Evolutionary conservation across 352 stramenopile species (phyloP).

Genomic region (Phytophthora ramorum): DNA sequence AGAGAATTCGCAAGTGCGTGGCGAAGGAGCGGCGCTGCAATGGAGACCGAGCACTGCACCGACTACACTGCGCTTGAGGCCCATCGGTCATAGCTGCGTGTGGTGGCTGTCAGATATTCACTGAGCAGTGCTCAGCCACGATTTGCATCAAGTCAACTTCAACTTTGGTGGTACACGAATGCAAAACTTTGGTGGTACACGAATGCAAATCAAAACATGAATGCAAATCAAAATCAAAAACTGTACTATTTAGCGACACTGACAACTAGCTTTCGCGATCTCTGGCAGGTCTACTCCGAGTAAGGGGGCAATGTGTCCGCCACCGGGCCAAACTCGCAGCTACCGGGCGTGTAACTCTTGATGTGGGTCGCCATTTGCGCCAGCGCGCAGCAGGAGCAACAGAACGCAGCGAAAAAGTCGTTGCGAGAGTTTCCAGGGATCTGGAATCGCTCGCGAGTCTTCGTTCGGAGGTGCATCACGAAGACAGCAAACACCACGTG

Average conservation of each 20-base stretch:
- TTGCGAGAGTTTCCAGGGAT: conserved; percentile 42
- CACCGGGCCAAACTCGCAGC: conserved; percentile 41
- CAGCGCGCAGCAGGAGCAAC: conserved; percentile 52
- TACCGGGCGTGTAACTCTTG: conserved; percentile 59
- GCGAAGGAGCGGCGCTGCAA: too few species aligned
- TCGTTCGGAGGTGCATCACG: conserved; percentile 34
- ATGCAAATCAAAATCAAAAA: conserved; percentile 2
- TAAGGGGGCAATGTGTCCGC: conserved; percentile 45
- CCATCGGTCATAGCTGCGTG: conserved; percentile 14
- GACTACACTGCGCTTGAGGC: not conserved
- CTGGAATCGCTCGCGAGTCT: conserved; percentile 45
- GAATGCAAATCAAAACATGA: not conserved
- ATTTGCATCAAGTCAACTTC: conserved; percentile 9
- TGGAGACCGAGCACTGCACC: conserved; percentile 12
- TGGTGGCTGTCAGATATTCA: conserved; percentile 29
- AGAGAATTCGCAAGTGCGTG: not conserved
- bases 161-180: conserved; percentile 6
- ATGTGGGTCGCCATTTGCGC: conserved; percentile 65
- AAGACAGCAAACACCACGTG: conserved; percentile 27
- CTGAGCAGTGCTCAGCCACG: conserved; percentile 17
- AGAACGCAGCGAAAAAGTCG: conserved; percentile 44
- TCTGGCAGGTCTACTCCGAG: conserved; percentile 8
- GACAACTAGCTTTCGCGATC: conserved; percentile 2
- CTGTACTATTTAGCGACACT: conserved; percentile 8
- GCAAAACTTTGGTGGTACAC: conserved; percentile 6